Base-by-base conservation (phyloP, 2,329 filamentous ascomycete species). In the Eutypella sp. region DNA sequence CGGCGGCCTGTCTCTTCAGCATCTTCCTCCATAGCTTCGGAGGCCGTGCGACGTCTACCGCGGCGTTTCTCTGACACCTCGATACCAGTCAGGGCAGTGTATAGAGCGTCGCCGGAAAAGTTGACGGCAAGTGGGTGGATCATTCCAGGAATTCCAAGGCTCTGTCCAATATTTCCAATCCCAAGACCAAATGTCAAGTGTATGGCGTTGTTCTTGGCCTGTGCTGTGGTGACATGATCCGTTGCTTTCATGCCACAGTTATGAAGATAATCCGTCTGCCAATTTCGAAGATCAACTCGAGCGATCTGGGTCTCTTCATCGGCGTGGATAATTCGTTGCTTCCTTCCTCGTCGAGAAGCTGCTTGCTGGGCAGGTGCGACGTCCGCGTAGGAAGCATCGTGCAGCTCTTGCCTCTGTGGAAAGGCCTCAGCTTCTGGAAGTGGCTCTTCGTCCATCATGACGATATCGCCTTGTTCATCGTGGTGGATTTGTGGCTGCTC, bases 21-120 rank as follows among this genome's bases (percentile, higher is more conserved):
- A 3, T 58, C 57, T 3, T 68, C 64, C 2, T 61, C 67, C 15
- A 76, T 72, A 5, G 69, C 71, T 51, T 76, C 70, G 1, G 65
- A 61, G 3, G 68, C 71, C 16, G 61, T 64, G 41, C 75, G 73
- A 22, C 72, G 68, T 42, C 23, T 55, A 24, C 52, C 53, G 24
- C 50, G 53, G 15, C 23, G 23, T 18, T 41, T 49, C 45, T 55
- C 55, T 19, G 45, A 52, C 11, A 58, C 53, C 19, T 61, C 52
- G 16, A 68, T 57, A 3, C 68, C 68, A 11, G 69, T 61, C 19
- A 72, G 49, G 2, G 56, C 48, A 8, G 66, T 65, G 44, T 66
- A 65, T 22, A 80, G 62, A 3, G 55, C 55, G 18, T 70, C 61
- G 4, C 76, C 78, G 1, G 70, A 67, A 43, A 74, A 73, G n/a